phyloP scores from a whole-genome alignment of 176 grass and related monocot species.

The Juncus inflexus region DNA sequence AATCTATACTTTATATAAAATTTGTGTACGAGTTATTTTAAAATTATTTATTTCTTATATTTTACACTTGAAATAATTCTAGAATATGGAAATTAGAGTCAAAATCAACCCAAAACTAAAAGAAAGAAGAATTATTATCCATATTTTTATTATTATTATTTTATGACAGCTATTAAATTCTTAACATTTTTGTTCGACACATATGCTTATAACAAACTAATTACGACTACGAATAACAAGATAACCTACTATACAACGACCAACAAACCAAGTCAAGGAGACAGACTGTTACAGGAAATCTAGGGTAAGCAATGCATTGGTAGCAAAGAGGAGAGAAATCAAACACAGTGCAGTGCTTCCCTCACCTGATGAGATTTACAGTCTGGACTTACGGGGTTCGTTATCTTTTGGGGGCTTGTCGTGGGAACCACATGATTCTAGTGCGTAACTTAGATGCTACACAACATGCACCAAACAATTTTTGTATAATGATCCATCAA shows the following conservation, averaged over 20 bases:
- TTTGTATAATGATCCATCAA: no score
- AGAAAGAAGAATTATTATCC: no score
- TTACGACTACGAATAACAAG: neutral
- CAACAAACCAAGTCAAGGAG: neutral
- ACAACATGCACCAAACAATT: no score
- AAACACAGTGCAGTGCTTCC: neutral
- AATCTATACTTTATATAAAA: no score
- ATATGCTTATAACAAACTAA: neutral
- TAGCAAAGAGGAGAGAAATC: neutral
- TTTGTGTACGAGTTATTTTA: no score
- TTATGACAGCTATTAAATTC: no score
- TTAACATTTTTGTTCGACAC: no score
- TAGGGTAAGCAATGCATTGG: neutral
- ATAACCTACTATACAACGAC: neutral
- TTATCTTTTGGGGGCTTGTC: constrained; percentile 7
- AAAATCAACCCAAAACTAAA: no score
- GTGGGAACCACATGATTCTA: constrained; percentile 23
- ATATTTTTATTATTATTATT: no score
- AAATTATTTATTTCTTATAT: no score
- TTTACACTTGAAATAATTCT: no score
- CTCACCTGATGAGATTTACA: constrained; percentile 17
- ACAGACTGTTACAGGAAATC: neutral
- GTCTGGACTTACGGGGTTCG: constrained; percentile 24
- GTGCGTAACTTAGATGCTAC: neutral
- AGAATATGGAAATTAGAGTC: no score